Percentiles rank a stretch among this genome's conserved stretches.
Conservation (phyloP, 257 asterid genomes). For the Henckelia pumila region DNA sequence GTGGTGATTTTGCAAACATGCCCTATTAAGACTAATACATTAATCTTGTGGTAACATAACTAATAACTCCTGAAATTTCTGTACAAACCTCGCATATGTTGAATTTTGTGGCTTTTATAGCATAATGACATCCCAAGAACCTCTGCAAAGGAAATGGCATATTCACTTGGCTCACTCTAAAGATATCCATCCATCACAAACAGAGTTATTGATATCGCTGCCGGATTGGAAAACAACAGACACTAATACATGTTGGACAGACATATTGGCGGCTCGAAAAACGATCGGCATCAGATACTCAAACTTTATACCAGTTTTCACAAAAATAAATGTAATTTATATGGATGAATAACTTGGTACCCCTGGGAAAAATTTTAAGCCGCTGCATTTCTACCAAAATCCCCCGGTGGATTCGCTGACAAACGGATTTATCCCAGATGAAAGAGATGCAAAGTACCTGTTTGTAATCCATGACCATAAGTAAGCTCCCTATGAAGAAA, state of each 20-base stretch:
- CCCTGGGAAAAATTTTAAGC: too few relatives aligned
- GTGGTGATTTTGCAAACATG: neutral
- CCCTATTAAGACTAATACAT: neutral
- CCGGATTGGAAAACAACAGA: too few relatives aligned
- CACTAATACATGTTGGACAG: too few relatives aligned
- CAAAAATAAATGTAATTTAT: too few relatives aligned
- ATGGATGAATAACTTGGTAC: too few relatives aligned
- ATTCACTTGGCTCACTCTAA: neutral
- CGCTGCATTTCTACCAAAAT: neutral
- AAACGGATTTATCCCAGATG: neutral
- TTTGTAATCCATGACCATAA: slow-evolving; percentile 43
- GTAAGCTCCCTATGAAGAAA: slow-evolving; percentile 40
- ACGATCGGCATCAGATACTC: too few relatives aligned
- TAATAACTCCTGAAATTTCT: neutral
- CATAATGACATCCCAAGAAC: slow-evolving; percentile 37
- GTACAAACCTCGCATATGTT: slow-evolving; percentile 47
- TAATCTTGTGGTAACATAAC: neutral
- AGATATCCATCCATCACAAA: too few relatives aligned
- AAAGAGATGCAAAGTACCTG: slow-evolving; percentile 34
- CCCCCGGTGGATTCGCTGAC: neutral
- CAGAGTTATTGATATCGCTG: too few relatives aligned
- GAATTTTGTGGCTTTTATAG: slow-evolving; percentile 28
- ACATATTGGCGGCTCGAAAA: too few relatives aligned
- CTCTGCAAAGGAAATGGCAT: slow-evolving; percentile 38
- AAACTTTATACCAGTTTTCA: too few relatives aligned